Percentiles rank a stretch among this genome's conserved stretches.
Evolutionary conservation across 257 asterid species (phyloP).

Genomic region (Solanum sejunctum): DNA sequence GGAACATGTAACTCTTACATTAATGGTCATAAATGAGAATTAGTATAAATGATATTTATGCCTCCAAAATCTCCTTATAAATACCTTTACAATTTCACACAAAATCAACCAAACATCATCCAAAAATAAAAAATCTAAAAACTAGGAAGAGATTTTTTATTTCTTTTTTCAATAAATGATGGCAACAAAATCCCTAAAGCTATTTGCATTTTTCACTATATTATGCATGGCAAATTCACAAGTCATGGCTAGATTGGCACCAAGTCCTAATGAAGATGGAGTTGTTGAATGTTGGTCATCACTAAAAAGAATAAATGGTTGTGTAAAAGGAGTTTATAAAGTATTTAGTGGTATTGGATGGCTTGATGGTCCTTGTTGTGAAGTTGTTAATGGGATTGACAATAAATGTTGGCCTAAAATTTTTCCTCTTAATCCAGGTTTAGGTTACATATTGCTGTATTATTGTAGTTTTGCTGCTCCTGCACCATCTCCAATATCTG

Average conservation of each 20-base stretch:
- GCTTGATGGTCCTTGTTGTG: slow-evolving; percentile 17
- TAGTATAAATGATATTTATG: neutral
- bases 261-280: neutral
- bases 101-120: neutral
- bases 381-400: slow-evolving; percentile 1
- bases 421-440: slow-evolving; percentile 4
- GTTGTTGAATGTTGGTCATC: neutral
- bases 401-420: slow-evolving; percentile 14
- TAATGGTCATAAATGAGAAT: neutral
- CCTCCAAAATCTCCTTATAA: neutral
- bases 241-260: neutral
- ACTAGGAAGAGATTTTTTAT: neutral
- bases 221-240: neutral
- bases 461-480: neutral
- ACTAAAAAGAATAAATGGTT: neutral
- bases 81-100: neutral
- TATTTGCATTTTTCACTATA: neutral
- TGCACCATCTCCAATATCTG: neutral
- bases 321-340: neutral
- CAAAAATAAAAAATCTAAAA: neutral
- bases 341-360: neutral
- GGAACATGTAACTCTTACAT: neutral
- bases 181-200: neutral
- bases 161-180: neutral
- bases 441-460: neutral